These are phyloP conservation scores for Penicillium chermesinum DNA, from an alignment of 495 filamentous ascomycete species.

Conservation along the genomic window DNA sequence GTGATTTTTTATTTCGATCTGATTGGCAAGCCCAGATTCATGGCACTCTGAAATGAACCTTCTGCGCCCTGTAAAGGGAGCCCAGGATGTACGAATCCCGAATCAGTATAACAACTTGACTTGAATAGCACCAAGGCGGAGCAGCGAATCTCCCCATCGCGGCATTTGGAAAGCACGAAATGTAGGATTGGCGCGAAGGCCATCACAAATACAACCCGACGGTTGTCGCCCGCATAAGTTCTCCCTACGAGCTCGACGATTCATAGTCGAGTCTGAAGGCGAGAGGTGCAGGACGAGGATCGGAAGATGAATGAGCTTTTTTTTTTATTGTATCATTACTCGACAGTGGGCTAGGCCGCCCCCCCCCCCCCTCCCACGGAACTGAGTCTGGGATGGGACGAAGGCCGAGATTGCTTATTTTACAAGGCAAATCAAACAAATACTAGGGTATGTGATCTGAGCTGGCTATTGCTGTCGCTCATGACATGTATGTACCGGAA, in stretches of 20 bases:
- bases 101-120: neutral
- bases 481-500: no score
- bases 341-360: no score
- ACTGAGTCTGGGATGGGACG: no score
- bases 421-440: no score
- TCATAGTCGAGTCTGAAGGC: no score
- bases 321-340: no score
- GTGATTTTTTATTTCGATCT: neutral
- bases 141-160: neutral
- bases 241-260: neutral
- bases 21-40: neutral
- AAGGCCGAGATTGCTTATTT: no score
- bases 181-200: neutral
- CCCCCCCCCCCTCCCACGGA: no score
- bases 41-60: neutral
- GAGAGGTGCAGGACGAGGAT: no score
- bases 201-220: neutral
- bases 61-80: neutral
- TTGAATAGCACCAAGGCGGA: neutral
- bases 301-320: no score
- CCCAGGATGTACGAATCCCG: neutral
- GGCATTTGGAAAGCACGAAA: neutral
- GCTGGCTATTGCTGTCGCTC: no score
- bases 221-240: neutral
- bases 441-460: no score